Evolutionary conservation across 345 rosid species (phyloP).

Genomic region (Dimocarpus longan): DNA sequence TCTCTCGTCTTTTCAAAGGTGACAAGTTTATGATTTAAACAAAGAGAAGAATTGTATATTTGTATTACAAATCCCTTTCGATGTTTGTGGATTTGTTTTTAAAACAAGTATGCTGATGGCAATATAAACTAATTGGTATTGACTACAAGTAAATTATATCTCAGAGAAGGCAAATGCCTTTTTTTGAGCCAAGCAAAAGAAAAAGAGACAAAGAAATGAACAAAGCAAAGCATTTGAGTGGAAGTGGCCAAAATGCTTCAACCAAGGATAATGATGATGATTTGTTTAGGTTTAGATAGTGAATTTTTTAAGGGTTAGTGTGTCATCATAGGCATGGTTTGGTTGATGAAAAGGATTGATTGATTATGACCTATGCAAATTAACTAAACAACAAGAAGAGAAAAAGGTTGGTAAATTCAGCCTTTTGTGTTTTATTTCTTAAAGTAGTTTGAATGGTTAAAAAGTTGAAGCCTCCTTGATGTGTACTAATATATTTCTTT

Average conservation of each 20-base stretch:
- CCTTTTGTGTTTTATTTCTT: not conserved
- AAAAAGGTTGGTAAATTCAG: not conserved
- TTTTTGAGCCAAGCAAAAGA: not conserved
- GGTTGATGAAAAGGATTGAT: constrained; percentile 14
- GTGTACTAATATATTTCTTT: too few relatives aligned
- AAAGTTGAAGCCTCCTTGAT: too few relatives aligned
- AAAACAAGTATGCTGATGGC: not conserved
- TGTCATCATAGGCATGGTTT: not conserved
- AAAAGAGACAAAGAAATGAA: not conserved
- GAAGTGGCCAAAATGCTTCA: constrained; percentile 19
- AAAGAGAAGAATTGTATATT: too few relatives aligned
- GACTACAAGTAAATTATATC: not conserved
- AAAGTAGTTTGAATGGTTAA: not conserved
- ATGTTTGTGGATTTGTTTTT: too few relatives aligned
- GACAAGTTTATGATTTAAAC: not conserved
- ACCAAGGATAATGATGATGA: constrained; percentile 16
- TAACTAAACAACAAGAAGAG: not conserved
- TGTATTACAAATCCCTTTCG: too few relatives aligned
- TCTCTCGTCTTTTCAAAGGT: not conserved
- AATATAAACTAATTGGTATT: not conserved
- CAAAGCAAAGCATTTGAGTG: not conserved
- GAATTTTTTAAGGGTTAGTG: not conserved
- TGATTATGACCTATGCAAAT: constrained; percentile 16
- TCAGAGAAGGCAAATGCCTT: not conserved
- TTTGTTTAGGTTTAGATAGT: not conserved